These are phyloP conservation scores for Farysia itapuensis DNA, from an alignment of 1,284 basidiomycete genomes.

Conservation along the genomic window DNA sequence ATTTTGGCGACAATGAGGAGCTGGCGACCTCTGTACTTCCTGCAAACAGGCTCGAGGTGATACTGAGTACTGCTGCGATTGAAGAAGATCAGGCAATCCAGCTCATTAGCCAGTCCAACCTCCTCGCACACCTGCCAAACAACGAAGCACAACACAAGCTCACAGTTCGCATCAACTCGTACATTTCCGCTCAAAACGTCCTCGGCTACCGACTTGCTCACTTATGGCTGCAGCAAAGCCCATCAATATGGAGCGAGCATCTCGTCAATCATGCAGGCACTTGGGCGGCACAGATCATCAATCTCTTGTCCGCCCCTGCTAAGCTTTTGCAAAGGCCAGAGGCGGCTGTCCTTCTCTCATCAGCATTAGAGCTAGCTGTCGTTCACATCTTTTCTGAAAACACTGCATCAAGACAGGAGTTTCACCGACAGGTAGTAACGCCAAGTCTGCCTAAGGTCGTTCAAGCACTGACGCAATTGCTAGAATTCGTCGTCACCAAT, in stretches of 20 bases:
- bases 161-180: constrained; percentile 29
- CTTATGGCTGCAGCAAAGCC: constrained; percentile 31
- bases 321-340: constrained; percentile 13
- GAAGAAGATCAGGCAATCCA: constrained; percentile 11
- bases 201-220: constrained; percentile 26
- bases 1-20: too few relatives aligned
- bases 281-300: constrained; percentile 35
- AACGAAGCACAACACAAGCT: constrained; percentile 35
- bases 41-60: constrained; percentile 14
- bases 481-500: constrained; percentile 4
- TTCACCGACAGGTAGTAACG: constrained; percentile 37
- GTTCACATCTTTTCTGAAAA: constrained; percentile 22
- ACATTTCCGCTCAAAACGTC: constrained; percentile 29
- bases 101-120: constrained; percentile 20
- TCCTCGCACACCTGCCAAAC: constrained; percentile 6
- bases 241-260: constrained; percentile 23
- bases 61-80: constrained; percentile 12
- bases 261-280: constrained; percentile 22
- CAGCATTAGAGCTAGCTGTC: constrained; percentile 13
- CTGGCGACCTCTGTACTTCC: too few relatives aligned
- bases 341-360: constrained; percentile 10
- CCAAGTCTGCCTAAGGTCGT: constrained; percentile 31
- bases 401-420: constrained; percentile 31
- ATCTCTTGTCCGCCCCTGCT: constrained; percentile 15
- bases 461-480: constrained; percentile 9